These are phyloP conservation scores for Amanita rimosa DNA, from an alignment of 768 basidiomycete genomes.

Conservation along the genomic window DNA sequence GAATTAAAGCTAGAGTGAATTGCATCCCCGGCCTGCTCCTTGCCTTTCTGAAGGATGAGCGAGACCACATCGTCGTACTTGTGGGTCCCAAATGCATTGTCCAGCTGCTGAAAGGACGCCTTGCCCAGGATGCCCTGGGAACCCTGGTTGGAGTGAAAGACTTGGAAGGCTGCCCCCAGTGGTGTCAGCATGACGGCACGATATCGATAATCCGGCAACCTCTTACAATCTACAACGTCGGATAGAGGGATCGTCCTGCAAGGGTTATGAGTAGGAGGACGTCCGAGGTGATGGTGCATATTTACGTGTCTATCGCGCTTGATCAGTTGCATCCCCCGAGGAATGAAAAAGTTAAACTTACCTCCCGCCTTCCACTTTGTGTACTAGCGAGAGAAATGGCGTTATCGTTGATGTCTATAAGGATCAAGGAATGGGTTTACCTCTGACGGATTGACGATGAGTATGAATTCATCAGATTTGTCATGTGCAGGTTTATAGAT, in stretches of 20 bases:
- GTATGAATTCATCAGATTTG: constrained; percentile 60
- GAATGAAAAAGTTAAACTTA: constrained; percentile 21
- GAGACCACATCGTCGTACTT: constrained; percentile 56
- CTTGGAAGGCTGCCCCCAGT: constrained; percentile 48
- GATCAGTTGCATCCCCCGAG: constrained; percentile 7
- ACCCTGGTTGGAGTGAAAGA: constrained; percentile 66
- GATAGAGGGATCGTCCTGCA: constrained; percentile 55
- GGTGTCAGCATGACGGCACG: neutral
- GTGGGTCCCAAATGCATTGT: constrained; percentile 53
- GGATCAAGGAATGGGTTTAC: constrained; percentile 26
- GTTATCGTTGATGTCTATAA: neutral
- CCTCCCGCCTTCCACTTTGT: constrained; percentile 77
- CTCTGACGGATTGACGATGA: constrained; percentile 56
- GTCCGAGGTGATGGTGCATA: constrained; percentile 7
- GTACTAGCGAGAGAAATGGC: constrained; percentile 29
- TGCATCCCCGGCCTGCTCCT: constrained; percentile 41
- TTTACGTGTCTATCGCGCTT: constrained; percentile 54
- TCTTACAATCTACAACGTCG: constrained; percentile 76
- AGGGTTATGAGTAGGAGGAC: constrained; percentile 2
- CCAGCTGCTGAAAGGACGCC: constrained; percentile 78
- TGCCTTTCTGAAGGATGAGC: constrained; percentile 53
- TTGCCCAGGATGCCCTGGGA: constrained; percentile 64
- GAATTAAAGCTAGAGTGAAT: constrained; percentile 3
- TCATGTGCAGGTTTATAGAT: constrained; percentile 71
- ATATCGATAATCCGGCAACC: neutral